Evolutionary conservation across 2,329 filamentous ascomycete genomes (phyloP).

Genomic region (Colletotrichum sp.): DNA sequence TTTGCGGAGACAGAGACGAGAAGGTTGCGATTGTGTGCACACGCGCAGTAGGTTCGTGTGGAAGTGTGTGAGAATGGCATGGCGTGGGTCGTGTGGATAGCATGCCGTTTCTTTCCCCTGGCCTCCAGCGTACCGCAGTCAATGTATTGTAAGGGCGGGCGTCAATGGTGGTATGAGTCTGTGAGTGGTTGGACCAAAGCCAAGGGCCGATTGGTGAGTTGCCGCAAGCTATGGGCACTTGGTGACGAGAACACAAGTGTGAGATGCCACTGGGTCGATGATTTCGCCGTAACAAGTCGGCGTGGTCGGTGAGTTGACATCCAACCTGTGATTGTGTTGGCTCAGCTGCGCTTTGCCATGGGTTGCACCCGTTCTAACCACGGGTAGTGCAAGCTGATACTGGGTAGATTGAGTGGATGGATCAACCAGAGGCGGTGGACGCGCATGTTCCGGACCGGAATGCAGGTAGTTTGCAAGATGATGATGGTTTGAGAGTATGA

Average conservation of each 20-base stretch:
- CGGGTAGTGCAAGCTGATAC: neutral
- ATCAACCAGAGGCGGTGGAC: neutral
- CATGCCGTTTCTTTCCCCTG: neutral
- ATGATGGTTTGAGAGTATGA: neutral
- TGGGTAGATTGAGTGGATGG: neutral
- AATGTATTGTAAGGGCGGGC: neutral
- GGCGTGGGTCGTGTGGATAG: neutral
- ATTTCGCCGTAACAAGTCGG: neutral
- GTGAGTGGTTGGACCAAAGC: neutral
- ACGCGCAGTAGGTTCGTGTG: neutral
- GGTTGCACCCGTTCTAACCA: neutral
- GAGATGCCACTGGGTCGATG: neutral
- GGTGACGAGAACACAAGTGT: neutral
- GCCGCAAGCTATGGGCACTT: neutral
- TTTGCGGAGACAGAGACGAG: neutral
- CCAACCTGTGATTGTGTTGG: neutral
- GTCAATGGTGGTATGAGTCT: neutral
- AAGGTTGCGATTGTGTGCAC: neutral
- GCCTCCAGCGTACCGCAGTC: neutral
- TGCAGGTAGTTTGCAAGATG: neutral
- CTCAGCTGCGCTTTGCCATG: neutral
- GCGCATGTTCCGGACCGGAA: conserved; percentile 2
- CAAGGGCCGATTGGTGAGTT: neutral
- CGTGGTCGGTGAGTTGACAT: neutral
- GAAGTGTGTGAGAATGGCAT: neutral